phyloP scores from a whole-genome alignment of 2,329 filamentous ascomycete species.

The Aspergillus costaricaensis region DNA sequence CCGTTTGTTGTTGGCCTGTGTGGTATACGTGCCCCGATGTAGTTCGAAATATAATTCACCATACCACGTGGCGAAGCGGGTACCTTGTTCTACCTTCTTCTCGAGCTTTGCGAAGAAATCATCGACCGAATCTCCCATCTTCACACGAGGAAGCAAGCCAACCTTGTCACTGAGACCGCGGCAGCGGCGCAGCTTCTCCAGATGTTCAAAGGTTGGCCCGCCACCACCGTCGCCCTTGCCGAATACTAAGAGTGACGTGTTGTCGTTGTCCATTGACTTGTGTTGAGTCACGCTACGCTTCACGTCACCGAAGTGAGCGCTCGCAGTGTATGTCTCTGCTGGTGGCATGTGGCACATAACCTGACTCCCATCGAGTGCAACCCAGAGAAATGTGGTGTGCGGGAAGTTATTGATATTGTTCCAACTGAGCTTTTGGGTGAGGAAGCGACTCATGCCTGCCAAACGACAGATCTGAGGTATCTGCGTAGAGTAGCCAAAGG shows the following conservation, averaged over 20 bases:
- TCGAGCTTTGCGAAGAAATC: conserved; percentile 89
- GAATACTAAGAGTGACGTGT: conserved; percentile 87
- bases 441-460: conserved; percentile 94
- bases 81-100: conserved; percentile 67
- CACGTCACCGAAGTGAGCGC: conserved; percentile 92
- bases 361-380: conserved; percentile 90
- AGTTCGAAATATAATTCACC: conserved; percentile 98
- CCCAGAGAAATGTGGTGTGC: conserved; percentile 99
- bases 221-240: conserved; percentile 96
- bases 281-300: conserved; percentile 86
- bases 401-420: conserved; percentile 99
- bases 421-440: conserved; percentile 99
- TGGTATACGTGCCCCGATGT: conserved; percentile 95
- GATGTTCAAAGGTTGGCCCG: conserved; percentile 87
- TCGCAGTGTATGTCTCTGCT: conserved; percentile 90
- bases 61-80: conserved; percentile 90
- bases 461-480: conserved; percentile 90
- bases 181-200: conserved; percentile 91
- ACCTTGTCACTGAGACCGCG: conserved; percentile 87
- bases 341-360: conserved; percentile 98
- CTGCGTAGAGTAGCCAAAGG: conserved; percentile 95
- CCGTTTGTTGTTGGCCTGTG: conserved; percentile 94
- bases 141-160: conserved; percentile 79
- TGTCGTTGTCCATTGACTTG: conserved; percentile 93
- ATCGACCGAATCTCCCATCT: conserved; percentile 86